A percentile compares a stretch with the other conserved stretches of the same genome.
phyloP scores from a whole-genome alignment of 2,329 filamentous ascomycete genomes.

The Fusarium sp. region DNA sequence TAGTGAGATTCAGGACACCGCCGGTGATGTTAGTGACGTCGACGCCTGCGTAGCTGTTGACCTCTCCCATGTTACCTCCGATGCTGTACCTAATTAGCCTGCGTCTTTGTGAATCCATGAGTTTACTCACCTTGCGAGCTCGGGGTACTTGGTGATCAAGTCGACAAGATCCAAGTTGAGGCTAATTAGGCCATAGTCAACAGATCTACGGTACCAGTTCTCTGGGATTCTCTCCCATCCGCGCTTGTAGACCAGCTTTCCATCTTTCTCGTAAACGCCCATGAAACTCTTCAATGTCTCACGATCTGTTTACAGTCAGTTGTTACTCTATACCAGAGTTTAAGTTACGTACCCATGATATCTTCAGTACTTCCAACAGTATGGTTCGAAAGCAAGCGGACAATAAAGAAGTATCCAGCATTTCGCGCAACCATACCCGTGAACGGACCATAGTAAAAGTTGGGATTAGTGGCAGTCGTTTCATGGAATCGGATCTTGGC shows the following conservation, averaged over 20 bases:
- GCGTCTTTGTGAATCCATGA: rapidly evolving
- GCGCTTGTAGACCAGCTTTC: conserved; percentile 18
- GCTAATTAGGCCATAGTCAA: conserved; percentile 14
- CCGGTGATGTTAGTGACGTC: conserved; percentile 21
- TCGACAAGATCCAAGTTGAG: conserved; percentile 16
- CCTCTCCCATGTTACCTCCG: conserved; percentile 20
- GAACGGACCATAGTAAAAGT: conserved; percentile 29
- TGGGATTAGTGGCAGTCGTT: conserved; percentile 8
- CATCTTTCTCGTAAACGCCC: conserved; percentile 1
- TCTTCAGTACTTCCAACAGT: conserved; percentile 5
- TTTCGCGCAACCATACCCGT: conserved; percentile 29
- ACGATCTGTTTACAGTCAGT: not conserved
- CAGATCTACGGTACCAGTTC: conserved; percentile 24
- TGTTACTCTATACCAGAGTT: rapidly evolving
- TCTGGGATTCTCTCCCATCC: conserved; percentile 20
- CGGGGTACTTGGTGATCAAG: conserved; percentile 15
- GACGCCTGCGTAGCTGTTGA: conserved; percentile 21
- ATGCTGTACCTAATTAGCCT: conserved; percentile 1
- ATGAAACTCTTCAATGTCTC: conserved; percentile 19
- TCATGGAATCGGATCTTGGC: conserved; percentile 15
- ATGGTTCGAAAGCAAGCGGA: conserved; percentile 19
- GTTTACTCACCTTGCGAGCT: conserved; percentile 12
- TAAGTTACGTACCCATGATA: not conserved
- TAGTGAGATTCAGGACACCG: conserved; percentile 11
- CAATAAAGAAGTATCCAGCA: conserved; percentile 18